Percentiles rank a stretch among this genome's conserved stretches.
Conservation (phyloP, 768 basidiomycete genomes). For the Boletus sp. region DNA sequence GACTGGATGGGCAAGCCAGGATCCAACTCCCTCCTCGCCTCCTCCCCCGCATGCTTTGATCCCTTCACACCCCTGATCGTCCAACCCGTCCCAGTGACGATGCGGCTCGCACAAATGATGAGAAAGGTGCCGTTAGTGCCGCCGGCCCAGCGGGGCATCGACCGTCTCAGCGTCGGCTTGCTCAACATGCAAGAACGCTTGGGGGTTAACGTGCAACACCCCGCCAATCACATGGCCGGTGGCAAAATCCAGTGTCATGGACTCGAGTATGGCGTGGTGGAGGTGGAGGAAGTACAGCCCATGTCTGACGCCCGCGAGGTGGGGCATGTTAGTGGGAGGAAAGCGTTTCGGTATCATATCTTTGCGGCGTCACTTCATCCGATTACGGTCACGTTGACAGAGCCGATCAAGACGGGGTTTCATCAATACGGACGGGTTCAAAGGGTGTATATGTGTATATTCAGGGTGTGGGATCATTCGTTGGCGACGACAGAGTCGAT, state of each 20-base stretch:
- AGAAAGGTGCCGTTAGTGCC: conserved; percentile 13
- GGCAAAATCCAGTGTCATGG: conserved; percentile 24
- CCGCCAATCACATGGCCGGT: conserved; percentile 19
- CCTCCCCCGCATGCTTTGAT: conserved; percentile 21
- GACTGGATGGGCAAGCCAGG: conserved; percentile 23
- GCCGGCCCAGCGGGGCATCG: conserved; percentile 13
- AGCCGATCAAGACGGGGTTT: conserved; percentile 20
- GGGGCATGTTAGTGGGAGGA: too few species aligned
- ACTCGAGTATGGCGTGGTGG: conserved; percentile 15
- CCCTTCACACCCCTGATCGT: conserved; percentile 17
- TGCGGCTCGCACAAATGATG: background rate
- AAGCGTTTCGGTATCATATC: conserved; percentile 17
- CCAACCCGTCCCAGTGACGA: conserved; percentile 17
- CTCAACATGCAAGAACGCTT: conserved; percentile 19
- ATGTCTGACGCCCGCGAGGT: conserved; percentile 3
- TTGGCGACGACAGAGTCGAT: conserved; percentile 7
- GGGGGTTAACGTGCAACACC: conserved; percentile 20
- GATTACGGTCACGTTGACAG: conserved; percentile 20
- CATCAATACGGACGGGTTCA: conserved; percentile 17
- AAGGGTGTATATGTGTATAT: conserved; percentile 16
- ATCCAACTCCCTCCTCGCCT: conserved; percentile 18
- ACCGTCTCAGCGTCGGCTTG: conserved; percentile 10
- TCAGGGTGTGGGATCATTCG: conserved; percentile 23
- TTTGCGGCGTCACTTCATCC: conserved; percentile 17
- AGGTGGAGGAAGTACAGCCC: conserved; percentile 15